phyloP scores from a whole-genome alignment of 768 basidiomycete genomes.

The Phaffia tasmanica region DNA sequence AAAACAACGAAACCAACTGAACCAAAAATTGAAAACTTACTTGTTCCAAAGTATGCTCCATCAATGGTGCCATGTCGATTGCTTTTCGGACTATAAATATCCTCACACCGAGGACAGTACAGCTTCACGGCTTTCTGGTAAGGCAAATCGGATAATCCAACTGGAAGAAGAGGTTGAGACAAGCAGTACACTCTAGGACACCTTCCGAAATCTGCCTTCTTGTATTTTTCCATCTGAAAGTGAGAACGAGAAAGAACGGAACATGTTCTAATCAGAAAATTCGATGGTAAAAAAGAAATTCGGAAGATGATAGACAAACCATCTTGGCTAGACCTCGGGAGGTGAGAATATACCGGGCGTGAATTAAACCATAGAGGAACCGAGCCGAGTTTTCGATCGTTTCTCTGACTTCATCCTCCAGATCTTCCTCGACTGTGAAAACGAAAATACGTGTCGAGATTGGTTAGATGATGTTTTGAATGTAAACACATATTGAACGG shows the following conservation, averaged over 20 bases:
- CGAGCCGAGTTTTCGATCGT: slow-evolving; percentile 87
- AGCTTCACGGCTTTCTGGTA: slow-evolving; percentile 99
- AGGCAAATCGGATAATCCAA: slow-evolving; percentile 91
- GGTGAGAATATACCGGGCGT: slow-evolving; percentile 94
- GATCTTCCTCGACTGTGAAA: slow-evolving; percentile 63
- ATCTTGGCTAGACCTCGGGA: slow-evolving; percentile 88
- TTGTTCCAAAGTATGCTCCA: slow-evolving; percentile 96
- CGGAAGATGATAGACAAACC: slow-evolving; percentile 45
- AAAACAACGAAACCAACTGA: background rate
- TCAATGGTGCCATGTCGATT: slow-evolving; percentile 95
- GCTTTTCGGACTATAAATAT: slow-evolving; percentile 95
- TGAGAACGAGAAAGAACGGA: background rate
- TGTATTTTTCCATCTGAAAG: slow-evolving; percentile 75
- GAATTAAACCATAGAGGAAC: slow-evolving; percentile 87
- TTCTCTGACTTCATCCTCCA: slow-evolving; percentile 85
- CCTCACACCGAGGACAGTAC: slow-evolving; percentile 96
- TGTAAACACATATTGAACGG: background rate
- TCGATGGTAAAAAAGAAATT: background rate
- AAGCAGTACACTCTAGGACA: slow-evolving; percentile 96
- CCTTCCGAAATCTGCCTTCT: slow-evolving; percentile 93
- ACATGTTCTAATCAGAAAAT: background rate
- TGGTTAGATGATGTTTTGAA: background rate
- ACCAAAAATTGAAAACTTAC: slow-evolving; percentile 2
- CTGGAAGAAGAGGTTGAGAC: slow-evolving; percentile 85
- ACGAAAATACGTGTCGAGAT: background rate